Evolutionary conservation across 352 stramenopile species (phyloP).

Genomic region (Globisporangium megalacanthum): DNA sequence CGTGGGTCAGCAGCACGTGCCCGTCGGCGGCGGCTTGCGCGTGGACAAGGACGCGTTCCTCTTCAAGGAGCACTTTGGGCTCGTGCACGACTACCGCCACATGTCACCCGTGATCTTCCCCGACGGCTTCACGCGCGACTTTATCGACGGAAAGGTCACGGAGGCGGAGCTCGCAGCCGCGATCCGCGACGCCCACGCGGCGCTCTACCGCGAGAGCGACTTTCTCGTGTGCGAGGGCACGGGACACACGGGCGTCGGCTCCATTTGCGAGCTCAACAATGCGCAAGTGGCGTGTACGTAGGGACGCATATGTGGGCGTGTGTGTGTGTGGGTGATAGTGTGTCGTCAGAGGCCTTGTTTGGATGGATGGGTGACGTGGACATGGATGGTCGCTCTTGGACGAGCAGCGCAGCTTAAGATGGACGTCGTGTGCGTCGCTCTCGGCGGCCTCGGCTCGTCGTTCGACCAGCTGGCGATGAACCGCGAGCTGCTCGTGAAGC

Average conservation of each 20-base stretch:
- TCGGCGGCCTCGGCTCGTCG: slow-evolving; percentile 74
- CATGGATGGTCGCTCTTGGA: not conserved
- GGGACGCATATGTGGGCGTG: no score
- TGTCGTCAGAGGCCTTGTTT: not conserved
- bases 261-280: slow-evolving; percentile 90
- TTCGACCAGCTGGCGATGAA: slow-evolving; percentile 87
- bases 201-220: slow-evolving; percentile 82
- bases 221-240: slow-evolving; percentile 95
- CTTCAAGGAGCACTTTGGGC: slow-evolving; percentile 95
- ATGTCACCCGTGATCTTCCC: slow-evolving; percentile 98
- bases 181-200: slow-evolving; percentile 78
- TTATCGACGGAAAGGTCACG: slow-evolving; percentile 95
- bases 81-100: slow-evolving; percentile 94
- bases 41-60: slow-evolving; percentile 94
- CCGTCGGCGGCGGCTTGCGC: slow-evolving; percentile 71
- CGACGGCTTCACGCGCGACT: slow-evolving; percentile 94
- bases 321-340: not conserved
- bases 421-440: slow-evolving; percentile 74
- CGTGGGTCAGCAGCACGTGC: slow-evolving; percentile 93
- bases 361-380: not conserved
- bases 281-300: slow-evolving; percentile 75
- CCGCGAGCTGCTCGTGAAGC: slow-evolving; percentile 72
- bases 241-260: slow-evolving; percentile 87
- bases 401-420: slow-evolving; percentile 65
- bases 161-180: slow-evolving; percentile 66